These are phyloP conservation scores for Lactarius psammicola DNA, from an alignment of 768 basidiomycete genomes.

Conservation along the genomic window DNA sequence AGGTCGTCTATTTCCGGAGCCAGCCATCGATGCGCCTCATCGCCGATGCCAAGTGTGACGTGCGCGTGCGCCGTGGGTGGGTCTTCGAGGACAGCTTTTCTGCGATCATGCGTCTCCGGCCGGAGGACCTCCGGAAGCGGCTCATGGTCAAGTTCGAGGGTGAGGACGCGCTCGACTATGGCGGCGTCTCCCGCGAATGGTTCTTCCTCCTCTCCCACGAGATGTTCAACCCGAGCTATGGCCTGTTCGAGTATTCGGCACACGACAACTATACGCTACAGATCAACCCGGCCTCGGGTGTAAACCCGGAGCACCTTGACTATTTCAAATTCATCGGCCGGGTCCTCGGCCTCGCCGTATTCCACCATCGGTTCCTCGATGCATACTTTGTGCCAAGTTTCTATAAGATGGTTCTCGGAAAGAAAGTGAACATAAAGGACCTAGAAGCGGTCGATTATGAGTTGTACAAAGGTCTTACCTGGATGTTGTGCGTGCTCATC, in stretches of 20 bases:
- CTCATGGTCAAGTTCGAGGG: slow-evolving; percentile 76
- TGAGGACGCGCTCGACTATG: slow-evolving; percentile 78
- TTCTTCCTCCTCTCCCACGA: slow-evolving; percentile 83
- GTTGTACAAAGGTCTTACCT: slow-evolving; percentile 62
- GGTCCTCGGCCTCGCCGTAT: slow-evolving; percentile 69
- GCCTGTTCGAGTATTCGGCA: slow-evolving; percentile 78
- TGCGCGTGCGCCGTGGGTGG: slow-evolving; percentile 76
- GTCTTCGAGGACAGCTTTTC: slow-evolving; percentile 87
- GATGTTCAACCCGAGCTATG: slow-evolving; percentile 79
- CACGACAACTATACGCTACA: slow-evolving; percentile 80
- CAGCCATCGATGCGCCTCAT: slow-evolving; percentile 80
- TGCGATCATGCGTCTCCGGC: slow-evolving; percentile 77
- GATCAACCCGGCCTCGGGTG: slow-evolving; percentile 72
- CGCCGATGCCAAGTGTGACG: slow-evolving; percentile 74
- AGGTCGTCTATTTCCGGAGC: slow-evolving; percentile 89
- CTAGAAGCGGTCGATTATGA: slow-evolving; percentile 70
- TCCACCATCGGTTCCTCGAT: slow-evolving; percentile 76
- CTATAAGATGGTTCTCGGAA: slow-evolving; percentile 75
- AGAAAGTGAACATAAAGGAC: slow-evolving; percentile 58
- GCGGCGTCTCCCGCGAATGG: slow-evolving; percentile 82
- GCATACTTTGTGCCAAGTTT: slow-evolving; percentile 78
- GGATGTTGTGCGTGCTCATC: slow-evolving; percentile 63
- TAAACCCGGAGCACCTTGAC: slow-evolving; percentile 74
- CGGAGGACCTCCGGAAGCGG: slow-evolving; percentile 66
- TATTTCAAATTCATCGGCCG: slow-evolving; percentile 84